Conservation (phyloP, 2,329 filamentous ascomycete species). For the Phialophora macrospora region DNA sequence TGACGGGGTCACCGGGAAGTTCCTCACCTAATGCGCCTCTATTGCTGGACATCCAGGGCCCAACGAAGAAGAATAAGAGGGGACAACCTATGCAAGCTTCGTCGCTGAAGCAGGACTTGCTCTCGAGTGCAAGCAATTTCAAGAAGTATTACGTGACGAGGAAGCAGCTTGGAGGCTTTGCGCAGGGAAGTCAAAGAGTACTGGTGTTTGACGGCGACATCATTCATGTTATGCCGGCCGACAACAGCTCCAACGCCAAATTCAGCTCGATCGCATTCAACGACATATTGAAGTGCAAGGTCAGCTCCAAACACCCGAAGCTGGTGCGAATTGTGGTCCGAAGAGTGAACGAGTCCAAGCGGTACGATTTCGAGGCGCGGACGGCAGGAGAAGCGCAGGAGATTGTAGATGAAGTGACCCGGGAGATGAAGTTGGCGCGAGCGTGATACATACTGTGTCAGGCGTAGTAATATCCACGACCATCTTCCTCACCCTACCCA, state of each 20-base stretch:
- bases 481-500: background rate
- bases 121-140: constrained; percentile 54
- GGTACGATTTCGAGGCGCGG: constrained; percentile 69
- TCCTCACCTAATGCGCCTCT: constrained; percentile 69
- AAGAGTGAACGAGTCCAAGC: constrained; percentile 65
- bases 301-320: constrained; percentile 67
- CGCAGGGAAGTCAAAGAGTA: constrained; percentile 64
- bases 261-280: constrained; percentile 67
- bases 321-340: constrained; percentile 67
- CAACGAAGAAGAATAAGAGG: constrained; percentile 52
- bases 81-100: constrained; percentile 53
- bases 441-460: constrained; percentile 44
- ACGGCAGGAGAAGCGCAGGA: constrained; percentile 63
- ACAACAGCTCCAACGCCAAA: constrained; percentile 56
- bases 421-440: constrained; percentile 53
- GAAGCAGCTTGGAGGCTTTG: constrained; percentile 69
- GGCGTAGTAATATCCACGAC: background rate
- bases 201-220: constrained; percentile 69
- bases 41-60: constrained; percentile 53
- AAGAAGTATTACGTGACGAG: constrained; percentile 68
- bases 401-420: constrained; percentile 68
- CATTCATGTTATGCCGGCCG: constrained; percentile 66
- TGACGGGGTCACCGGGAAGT: constrained; percentile 64
- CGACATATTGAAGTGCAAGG: constrained; percentile 68
- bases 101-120: constrained; percentile 54